Percentiles rank a stretch among this genome's conserved stretches.
These are phyloP conservation scores for Wickerhamomyces pijperi DNA, from an alignment of 805 yeast species.

Conservation along the genomic window DNA sequence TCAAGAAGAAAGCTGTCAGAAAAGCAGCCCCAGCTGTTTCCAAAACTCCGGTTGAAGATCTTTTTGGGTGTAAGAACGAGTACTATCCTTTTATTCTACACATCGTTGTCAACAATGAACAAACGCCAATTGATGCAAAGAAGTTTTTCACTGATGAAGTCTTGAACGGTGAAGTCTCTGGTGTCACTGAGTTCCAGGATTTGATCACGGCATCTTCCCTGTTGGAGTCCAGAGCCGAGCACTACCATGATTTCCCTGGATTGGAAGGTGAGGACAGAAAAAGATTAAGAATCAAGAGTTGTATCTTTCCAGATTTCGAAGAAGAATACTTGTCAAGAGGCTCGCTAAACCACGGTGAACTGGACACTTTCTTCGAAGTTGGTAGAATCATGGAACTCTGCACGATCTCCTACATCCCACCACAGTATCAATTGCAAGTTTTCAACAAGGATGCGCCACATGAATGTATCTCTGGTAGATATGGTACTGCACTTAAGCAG, in stretches of 20 bases:
- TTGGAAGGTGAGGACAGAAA: neutral
- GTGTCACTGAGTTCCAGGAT: neutral
- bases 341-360: conserved; percentile 4
- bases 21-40: neutral
- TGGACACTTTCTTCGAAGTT: conserved; percentile 55
- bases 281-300: neutral
- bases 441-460: conserved; percentile 24
- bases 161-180: neutral
- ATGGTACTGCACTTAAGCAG: conserved; percentile 22
- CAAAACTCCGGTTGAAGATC: neutral
- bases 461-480: conserved; percentile 28
- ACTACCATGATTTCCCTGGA: neutral
- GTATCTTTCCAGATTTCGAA: neutral
- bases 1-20: neutral
- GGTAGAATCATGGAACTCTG: conserved; percentile 36
- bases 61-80: neutral
- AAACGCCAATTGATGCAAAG: neutral
- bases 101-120: neutral
- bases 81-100: neutral
- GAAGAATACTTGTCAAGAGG: neutral
- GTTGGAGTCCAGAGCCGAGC: neutral
- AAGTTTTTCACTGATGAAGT: neutral
- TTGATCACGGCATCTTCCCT: neutral
- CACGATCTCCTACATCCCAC: conserved; percentile 30
- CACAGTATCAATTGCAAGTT: conserved; percentile 21